Conservation (phyloP, 2,329 filamentous ascomycete genomes). For the Talaromyces marneffei region DNA sequence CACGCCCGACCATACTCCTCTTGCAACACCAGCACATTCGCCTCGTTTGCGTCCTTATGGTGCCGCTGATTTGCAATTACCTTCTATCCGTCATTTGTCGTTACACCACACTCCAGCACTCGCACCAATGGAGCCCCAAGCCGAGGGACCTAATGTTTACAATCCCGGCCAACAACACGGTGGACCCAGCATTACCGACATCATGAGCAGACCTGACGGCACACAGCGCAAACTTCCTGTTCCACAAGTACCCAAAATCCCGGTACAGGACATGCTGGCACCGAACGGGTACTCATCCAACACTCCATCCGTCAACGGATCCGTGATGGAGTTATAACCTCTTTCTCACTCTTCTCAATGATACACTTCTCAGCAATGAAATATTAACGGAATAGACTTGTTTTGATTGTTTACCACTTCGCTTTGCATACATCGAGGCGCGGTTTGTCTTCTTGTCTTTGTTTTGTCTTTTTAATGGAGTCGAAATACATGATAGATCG, state of each 20-base stretch:
- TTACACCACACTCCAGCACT: conserved; percentile 62
- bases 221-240: conserved; percentile 86
- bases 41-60: conserved; percentile 78
- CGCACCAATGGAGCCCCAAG: conserved; percentile 64
- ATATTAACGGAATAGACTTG: conserved; percentile 10
- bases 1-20: conserved; percentile 96
- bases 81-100: conserved; percentile 71
- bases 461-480: not conserved
- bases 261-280: conserved; percentile 76
- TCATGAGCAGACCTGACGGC: conserved; percentile 82
- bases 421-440: conserved; percentile 7
- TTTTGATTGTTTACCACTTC: conserved; percentile 1
- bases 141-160: conserved; percentile 55
- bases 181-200: conserved; percentile 81
- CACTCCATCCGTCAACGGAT: conserved; percentile 69
- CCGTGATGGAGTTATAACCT: conserved; percentile 55
- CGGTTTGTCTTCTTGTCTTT: not conserved
- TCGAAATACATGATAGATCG: conserved; percentile 6
- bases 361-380: conserved; percentile 4
- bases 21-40: conserved; percentile 91
- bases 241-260: conserved; percentile 80
- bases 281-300: conserved; percentile 62
- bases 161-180: conserved; percentile 52
- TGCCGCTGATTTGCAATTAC: conserved; percentile 69
- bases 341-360: not conserved